Evolutionary conservation across 805 yeast species (phyloP).

Genomic region (Saccharomycopsis fodiens): DNA sequence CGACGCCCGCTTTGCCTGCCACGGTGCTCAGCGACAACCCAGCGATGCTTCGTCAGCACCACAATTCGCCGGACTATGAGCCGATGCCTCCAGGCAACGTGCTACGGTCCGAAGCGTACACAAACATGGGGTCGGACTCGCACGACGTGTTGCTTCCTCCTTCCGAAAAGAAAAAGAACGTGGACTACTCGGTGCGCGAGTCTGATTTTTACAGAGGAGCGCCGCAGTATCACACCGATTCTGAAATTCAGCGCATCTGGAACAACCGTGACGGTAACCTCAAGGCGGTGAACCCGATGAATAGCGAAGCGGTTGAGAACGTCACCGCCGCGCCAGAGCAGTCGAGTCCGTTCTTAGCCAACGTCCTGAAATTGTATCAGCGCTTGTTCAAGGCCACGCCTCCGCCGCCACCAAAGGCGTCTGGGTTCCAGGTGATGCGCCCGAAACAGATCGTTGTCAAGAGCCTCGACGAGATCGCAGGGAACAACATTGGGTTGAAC

Average conservation of each 20-base stretch:
- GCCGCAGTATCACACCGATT: slow-evolving; percentile 31
- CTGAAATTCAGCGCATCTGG: slow-evolving; percentile 46
- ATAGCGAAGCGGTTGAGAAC: neutral
- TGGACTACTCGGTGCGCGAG: slow-evolving; percentile 54
- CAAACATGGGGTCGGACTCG: neutral
- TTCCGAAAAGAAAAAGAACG: slow-evolving; percentile 21
- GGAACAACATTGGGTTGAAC: neutral
- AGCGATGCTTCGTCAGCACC: neutral
- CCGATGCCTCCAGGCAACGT: neutral
- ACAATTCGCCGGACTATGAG: neutral
- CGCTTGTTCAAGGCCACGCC: slow-evolving; percentile 1
- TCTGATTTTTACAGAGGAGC: slow-evolving; percentile 39
- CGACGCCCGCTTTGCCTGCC: neutral
- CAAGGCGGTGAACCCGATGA: slow-evolving; percentile 19
- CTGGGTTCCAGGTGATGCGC: slow-evolving; percentile 28
- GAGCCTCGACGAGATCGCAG: neutral
- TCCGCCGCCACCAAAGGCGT: neutral
- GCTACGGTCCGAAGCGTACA: neutral
- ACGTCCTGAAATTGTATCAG: slow-evolving; percentile 4
- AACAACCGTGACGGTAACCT: slow-evolving; percentile 33
- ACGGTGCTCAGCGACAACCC: neutral
- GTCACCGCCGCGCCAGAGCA: neutral
- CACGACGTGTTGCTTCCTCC: neutral
- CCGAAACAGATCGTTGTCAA: slow-evolving; percentile 22
- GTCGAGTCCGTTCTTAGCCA: neutral